A percentile compares a stretch with the other conserved stretches of the same genome.
Evolutionary conservation across 345 rosid genomes (phyloP).

Genomic region (Bretschneidera sinensis): DNA sequence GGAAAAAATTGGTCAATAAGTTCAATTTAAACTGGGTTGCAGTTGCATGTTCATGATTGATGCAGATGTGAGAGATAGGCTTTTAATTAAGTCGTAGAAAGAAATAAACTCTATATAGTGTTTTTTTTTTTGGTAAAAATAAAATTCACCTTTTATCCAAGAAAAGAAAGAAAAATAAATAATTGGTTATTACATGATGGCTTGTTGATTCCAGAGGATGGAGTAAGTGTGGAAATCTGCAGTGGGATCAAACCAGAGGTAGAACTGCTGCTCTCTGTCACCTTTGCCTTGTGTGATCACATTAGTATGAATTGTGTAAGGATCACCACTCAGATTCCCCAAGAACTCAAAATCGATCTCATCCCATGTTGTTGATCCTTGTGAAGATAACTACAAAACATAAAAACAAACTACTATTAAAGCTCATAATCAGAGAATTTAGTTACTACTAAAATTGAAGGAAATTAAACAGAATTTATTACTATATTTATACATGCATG

Average conservation of each 20-base stretch:
- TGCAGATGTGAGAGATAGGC: too few relatives aligned
- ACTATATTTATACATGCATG: neutral
- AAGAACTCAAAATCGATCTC: conserved; percentile 64
- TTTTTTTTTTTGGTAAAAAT: too few relatives aligned
- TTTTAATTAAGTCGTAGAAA: too few relatives aligned
- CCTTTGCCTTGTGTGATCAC: conserved; percentile 56
- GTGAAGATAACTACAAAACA: conserved; percentile 41
- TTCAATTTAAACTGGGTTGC: neutral
- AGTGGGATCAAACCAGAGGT: conserved; percentile 62
- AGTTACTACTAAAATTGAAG: neutral
- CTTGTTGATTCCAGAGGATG: conserved; percentile 55
- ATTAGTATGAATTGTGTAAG: conserved; percentile 62
- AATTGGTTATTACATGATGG: conserved; percentile 31
- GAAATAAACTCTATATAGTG: too few relatives aligned
- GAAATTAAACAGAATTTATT: neutral
- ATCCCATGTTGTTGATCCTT: conserved; percentile 62
- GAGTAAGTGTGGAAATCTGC: conserved; percentile 57
- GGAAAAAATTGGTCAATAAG: neutral
- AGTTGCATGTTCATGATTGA: too few relatives aligned
- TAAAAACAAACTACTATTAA: neutral
- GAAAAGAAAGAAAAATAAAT: neutral
- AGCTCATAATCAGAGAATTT: neutral
- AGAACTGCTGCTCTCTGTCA: conserved; percentile 59
- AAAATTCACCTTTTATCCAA: neutral
- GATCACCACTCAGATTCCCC: conserved; percentile 62